Base-by-base conservation (phyloP, 352 stramenopile genomes). In the Globisporangium megalacanthum region DNA sequence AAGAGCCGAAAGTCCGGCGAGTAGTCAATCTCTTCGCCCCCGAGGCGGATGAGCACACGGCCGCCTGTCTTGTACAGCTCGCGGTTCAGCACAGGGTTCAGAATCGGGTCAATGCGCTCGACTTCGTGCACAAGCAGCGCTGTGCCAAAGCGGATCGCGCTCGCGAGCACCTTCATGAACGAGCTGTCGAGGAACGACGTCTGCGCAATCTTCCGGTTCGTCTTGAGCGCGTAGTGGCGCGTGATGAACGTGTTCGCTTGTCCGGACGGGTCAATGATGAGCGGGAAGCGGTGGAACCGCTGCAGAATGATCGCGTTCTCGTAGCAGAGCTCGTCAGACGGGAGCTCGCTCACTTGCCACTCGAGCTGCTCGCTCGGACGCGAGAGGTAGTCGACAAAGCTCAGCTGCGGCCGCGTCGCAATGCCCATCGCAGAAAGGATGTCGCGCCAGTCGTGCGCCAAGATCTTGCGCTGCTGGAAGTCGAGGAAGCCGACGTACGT, bases 111-210 rank as follows among this genome's bases (percentile, higher is more conserved):
- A 49, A 99, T 97, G 52, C 96, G 98, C 68, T 99, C 97, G 19
- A 99, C 97, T 71, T 99, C 98, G 64, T 99, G 95, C 25, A 99
- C 97, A 13, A 99, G 70, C 36, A 99, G 75, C 37, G 97, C 94
- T 29, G 95, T 99, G 41, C 98, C 98, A 69, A 99, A 99, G 42
- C 98, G 96, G 74, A 99, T 97, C 29, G 97, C 97, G 64, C 95
- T 98, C n/a, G 96, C 96, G 20, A 99, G 75, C n/a, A 98, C 98
- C 71, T 99, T 99, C 83, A 99, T 98, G 78, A 99, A 99, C 8
- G 92, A 97, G 45, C 95, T 97, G 68, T 99, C 97, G 53, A 99
- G 73, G 75, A 99, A 99, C 33, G 96, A 99, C 5, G 97, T 99
- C 60, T 98, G 98, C 51, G 97, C 83, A 56, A 99, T 99, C 64